Percentiles rank a stretch among this genome's conserved stretches.
Conservation (phyloP, 345 rosid genomes). For the Bretschneidera sinensis region DNA sequence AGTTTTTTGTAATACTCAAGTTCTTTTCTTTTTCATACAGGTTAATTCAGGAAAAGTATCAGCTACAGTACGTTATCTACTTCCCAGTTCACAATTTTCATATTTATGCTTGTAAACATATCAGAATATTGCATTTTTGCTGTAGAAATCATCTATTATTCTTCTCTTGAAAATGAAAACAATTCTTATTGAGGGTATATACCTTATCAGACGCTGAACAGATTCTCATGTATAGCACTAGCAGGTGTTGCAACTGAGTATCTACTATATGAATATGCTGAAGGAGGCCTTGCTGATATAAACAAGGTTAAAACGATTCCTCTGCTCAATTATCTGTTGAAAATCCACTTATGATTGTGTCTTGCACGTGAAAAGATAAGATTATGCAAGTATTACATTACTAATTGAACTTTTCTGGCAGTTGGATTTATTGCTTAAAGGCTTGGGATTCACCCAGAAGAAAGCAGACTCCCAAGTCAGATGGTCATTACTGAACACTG, state of each 20-base stretch:
- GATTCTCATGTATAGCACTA: constrained; percentile 82
- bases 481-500: constrained; percentile 79
- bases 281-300: constrained; percentile 85
- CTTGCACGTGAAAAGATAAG: background rate
- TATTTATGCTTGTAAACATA: background rate
- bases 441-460: constrained; percentile 87
- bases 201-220: constrained; percentile 61
- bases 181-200: constrained; percentile 11
- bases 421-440: constrained; percentile 61
- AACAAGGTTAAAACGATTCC: constrained; percentile 44
- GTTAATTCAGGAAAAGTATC: constrained; percentile 76
- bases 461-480: constrained; percentile 84
- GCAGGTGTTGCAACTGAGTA: constrained; percentile 87
- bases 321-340: constrained; percentile 1
- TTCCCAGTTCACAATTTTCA: background rate
- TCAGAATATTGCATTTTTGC: background rate
- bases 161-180: background rate
- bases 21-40: constrained; percentile 31
- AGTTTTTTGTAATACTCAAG: constrained; percentile 6
- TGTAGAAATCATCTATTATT: background rate
- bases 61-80: constrained; percentile 46
- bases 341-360: background rate
- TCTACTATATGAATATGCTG: constrained; percentile 69
- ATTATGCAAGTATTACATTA: background rate
- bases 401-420: constrained; percentile 14